Evolutionary conservation across 2,329 filamentous ascomycete genomes (phyloP).

Genomic region (Ceratocystis huliohia): DNA sequence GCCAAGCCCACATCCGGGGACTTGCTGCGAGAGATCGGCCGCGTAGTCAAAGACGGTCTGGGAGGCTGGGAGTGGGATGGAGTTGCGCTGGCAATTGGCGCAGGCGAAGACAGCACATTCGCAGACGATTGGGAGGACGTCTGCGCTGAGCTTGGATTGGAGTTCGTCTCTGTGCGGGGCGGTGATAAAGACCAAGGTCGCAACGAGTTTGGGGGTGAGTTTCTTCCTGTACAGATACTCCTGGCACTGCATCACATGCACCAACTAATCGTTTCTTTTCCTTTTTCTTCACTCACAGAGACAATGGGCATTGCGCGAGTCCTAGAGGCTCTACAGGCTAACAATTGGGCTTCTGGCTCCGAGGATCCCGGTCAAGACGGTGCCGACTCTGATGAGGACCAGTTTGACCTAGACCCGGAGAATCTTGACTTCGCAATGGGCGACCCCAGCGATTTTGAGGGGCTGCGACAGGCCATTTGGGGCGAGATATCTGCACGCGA

Average conservation of each 20-base stretch:
- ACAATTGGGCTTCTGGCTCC: conserved; percentile 44
- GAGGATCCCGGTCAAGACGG: conserved; percentile 23
- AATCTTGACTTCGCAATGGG: conserved; percentile 37
- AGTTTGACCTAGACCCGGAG: conserved; percentile 34
- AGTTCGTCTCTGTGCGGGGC: conserved; percentile 46
- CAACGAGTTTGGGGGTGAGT: conserved; percentile 49
- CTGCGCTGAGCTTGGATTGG: conserved; percentile 44
- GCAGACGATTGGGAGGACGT: conserved; percentile 50
- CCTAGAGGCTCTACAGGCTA: conserved; percentile 50
- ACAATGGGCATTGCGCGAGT: conserved; percentile 46
- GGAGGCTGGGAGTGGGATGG: conserved; percentile 54
- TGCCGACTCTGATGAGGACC: conserved; percentile 27
- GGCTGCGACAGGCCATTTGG: conserved; percentile 41
- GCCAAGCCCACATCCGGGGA: conserved; percentile 28
- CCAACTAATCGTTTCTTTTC: background rate
- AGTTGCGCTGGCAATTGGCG: conserved; percentile 45
- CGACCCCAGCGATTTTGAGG: conserved; percentile 41
- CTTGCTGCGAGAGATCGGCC: conserved; percentile 41
- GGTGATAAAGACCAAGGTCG: conserved; percentile 29
- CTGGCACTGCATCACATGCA: background rate
- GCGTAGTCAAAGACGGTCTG: conserved; percentile 43
- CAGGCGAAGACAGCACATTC: conserved; percentile 34
- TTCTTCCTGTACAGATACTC: background rate
- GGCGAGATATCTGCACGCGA: conserved; percentile 27
- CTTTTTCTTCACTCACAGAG: conserved; percentile 32